Percentiles rank a stretch among this genome's conserved stretches.
Evolutionary conservation across 2,329 filamentous ascomycete genomes (phyloP).

Genomic region (Botryotinia convoluta): DNA sequence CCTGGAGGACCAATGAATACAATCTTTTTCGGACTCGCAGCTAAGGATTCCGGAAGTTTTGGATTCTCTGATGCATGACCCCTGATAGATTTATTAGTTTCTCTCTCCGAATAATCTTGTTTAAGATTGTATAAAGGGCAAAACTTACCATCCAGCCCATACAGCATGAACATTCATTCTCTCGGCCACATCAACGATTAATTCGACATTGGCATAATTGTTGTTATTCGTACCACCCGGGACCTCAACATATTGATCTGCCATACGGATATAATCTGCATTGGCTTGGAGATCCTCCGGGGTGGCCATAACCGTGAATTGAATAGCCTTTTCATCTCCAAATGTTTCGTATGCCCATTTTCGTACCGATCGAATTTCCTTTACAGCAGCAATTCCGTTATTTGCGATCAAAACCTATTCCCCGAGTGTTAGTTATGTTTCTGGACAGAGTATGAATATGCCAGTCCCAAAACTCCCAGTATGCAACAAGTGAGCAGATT

Average conservation of each 20-base stretch:
- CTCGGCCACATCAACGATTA: slow-evolving; percentile 98
- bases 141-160: slow-evolving; percentile 91
- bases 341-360: slow-evolving; percentile 99
- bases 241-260: slow-evolving; percentile 98
- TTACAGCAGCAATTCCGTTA: slow-evolving; percentile 99
- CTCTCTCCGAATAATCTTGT: neutral
- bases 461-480: no score
- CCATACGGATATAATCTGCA: slow-evolving; percentile 99
- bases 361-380: slow-evolving; percentile 97
- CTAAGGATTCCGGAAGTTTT: slow-evolving; percentile 91
- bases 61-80: slow-evolving; percentile 99
- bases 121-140: neutral
- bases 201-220: slow-evolving; percentile 99
- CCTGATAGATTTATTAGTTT: slow-evolving; percentile 48
- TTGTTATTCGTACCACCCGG: slow-evolving; percentile 99
- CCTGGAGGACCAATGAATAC: slow-evolving; percentile 98
- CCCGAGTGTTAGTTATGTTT: neutral
- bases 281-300: slow-evolving; percentile 97
- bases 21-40: slow-evolving; percentile 96
- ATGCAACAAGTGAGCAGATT: neutral
- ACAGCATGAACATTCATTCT: slow-evolving; percentile 98
- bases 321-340: slow-evolving; percentile 95
- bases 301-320: slow-evolving; percentile 99
- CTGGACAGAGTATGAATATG: neutral
- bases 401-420: slow-evolving; percentile 93